Conservation (phyloP, 139 green algal genomes). For the Marvania coccoides region DNA sequence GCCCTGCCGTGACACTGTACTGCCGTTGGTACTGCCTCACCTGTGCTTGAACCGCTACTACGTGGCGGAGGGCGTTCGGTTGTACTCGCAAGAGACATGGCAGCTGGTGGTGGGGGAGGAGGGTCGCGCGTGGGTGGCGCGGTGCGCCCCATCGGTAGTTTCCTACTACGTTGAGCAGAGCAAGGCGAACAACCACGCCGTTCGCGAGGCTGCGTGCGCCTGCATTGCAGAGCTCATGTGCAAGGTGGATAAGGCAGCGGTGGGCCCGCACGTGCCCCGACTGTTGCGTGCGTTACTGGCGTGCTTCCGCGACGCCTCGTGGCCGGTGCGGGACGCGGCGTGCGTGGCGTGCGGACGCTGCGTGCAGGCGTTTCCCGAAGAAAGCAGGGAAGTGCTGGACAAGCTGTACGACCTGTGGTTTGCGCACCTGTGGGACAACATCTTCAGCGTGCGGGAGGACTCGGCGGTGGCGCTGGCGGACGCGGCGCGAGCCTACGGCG, state of each 20-base stretch:
- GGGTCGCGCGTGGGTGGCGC: constrained; percentile 56
- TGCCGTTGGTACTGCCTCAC: constrained; percentile 59
- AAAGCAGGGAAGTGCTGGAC: constrained; percentile 24
- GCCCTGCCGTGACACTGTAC: constrained; percentile 20
- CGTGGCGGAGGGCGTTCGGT: constrained; percentile 81
- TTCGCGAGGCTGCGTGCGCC: constrained; percentile 81
- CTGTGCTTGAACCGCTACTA: constrained; percentile 95
- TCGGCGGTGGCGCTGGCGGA: constrained; percentile 56
- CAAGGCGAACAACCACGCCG: constrained; percentile 77
- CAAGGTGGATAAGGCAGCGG: constrained; percentile 64
- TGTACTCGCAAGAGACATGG: constrained; percentile 78
- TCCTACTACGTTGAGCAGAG: constrained; percentile 67
- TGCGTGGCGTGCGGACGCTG: constrained; percentile 37
- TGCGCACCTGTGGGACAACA: constrained; percentile 82
- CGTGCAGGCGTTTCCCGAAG: constrained; percentile 53
- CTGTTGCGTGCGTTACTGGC: constrained; percentile 61
- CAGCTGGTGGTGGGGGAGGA: constrained; percentile 45
- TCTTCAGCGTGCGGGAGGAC: constrained; percentile 75
- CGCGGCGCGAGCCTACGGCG: constrained; percentile 33
- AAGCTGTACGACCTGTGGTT: constrained; percentile 74
- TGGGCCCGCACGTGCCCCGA: constrained; percentile 52
- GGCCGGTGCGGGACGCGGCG: constrained; percentile 65
- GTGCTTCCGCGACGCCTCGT: constrained; percentile 77
- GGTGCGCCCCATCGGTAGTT: constrained; percentile 39
- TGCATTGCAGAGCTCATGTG: constrained; percentile 87